Percentiles rank a stretch among this genome's conserved stretches.
phyloP scores from a whole-genome alignment of 2,329 filamentous ascomycete genomes.

The Pestalotiopsis sp. region DNA sequence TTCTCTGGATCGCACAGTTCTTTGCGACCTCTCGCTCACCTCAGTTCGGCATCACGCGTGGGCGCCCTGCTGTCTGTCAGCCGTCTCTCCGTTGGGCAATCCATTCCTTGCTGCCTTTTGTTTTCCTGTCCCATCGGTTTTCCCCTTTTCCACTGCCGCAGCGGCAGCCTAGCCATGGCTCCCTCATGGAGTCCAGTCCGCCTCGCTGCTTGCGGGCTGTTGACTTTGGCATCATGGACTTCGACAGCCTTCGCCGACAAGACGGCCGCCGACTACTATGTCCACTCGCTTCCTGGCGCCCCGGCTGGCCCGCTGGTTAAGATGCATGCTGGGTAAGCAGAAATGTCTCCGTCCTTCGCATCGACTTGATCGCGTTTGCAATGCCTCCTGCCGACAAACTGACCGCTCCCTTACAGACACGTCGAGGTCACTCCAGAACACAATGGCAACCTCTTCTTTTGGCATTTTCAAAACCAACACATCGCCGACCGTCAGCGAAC shows the following conservation, averaged over 20 bases:
- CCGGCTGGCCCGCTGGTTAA: constrained; percentile 79
- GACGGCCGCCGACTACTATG: constrained; percentile 84
- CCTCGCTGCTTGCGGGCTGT: constrained; percentile 26
- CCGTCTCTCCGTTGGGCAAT: not conserved
- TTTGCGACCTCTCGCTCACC: not conserved
- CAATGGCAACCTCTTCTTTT: constrained; percentile 97
- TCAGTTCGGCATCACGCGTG: not conserved
- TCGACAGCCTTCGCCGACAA: constrained; percentile 38
- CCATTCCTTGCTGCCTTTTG: not conserved
- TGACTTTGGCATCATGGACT: constrained; percentile 44
- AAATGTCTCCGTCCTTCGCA: not conserved
- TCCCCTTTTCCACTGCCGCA: not conserved
- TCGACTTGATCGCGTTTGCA: not conserved
- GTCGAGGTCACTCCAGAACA: constrained; percentile 83
- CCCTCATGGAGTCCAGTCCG: constrained; percentile 27
- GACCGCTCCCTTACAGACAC: constrained; percentile 58
- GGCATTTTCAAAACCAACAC: constrained; percentile 94
- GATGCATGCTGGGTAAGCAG: constrained; percentile 93
- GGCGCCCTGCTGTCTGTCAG: not conserved
- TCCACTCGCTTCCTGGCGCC: constrained; percentile 80
- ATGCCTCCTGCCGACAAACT: not conserved
- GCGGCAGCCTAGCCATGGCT: constrained; percentile 22
- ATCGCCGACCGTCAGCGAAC: constrained; percentile 90
- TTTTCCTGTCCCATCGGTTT: not conserved
- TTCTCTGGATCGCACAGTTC: not conserved